Conservation (phyloP, 192 early-diverging fungal genomes). For the Gamsiella multidivaricata region DNA sequence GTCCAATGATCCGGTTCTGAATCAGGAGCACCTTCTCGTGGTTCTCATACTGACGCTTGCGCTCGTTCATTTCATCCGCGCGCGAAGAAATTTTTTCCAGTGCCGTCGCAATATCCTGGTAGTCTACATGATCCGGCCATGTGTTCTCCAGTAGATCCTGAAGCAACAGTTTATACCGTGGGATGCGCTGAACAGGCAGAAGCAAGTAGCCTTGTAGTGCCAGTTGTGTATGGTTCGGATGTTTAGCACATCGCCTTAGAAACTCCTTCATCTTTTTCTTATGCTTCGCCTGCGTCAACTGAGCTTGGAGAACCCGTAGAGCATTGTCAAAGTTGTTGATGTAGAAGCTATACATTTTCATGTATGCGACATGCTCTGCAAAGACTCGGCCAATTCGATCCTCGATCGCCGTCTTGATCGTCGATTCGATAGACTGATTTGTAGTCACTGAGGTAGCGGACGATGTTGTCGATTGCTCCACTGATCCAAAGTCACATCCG, state of each 20-base stretch:
- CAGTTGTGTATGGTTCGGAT: conserved; percentile 77
- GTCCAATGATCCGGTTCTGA: conserved; percentile 56
- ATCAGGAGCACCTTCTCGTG: conserved; percentile 60
- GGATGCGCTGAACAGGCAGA: conserved; percentile 90
- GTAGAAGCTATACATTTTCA: conserved; percentile 89
- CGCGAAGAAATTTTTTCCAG: conserved; percentile 69
- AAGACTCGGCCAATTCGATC: conserved; percentile 77
- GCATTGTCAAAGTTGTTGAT: conserved; percentile 88
- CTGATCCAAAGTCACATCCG: too few relatives aligned
- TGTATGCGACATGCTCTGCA: conserved; percentile 72
- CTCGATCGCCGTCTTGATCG: conserved; percentile 9
- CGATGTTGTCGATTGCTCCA: neutral
- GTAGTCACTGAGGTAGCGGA: neutral
- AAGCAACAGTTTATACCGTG: conserved; percentile 87
- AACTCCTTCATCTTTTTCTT: conserved; percentile 57
- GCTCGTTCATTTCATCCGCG: conserved; percentile 88
- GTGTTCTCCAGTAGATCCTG: conserved; percentile 79
- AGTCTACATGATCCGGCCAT: conserved; percentile 76
- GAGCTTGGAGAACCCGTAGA: conserved; percentile 63
- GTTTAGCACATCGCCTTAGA: conserved; percentile 60
- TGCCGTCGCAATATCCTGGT: conserved; percentile 68
- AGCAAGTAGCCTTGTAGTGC: conserved; percentile 86
- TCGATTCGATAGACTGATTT: neutral
- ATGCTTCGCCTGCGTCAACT: conserved; percentile 35
- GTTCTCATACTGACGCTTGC: conserved; percentile 79